Base-by-base conservation (phyloP, 352 stramenopile species). In the Pilasporangium apinafurcum region DNA sequence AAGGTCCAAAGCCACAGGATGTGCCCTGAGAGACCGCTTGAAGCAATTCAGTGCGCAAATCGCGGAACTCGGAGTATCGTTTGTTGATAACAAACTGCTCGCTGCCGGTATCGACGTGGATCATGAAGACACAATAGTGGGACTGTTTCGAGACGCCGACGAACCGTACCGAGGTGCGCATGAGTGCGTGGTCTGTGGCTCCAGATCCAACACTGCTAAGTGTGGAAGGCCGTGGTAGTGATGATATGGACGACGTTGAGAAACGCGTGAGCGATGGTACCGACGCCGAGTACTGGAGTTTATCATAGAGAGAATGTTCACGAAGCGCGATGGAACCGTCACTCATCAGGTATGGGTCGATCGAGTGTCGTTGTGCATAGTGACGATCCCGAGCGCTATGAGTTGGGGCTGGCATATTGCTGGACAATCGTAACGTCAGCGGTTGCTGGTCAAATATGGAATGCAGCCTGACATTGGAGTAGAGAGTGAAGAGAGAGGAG, bases 41-140 rank as follows among this genome's bases (percentile, higher is more conserved):
- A 4, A 88, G 46, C 29, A 91, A 45, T 43, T 72, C 42, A 26
- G 56, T 48, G 13, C 75, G 71, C 13, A 91, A 68, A 13, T 64
- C 61, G 37, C 75, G 71, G 54, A 88, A 83, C 39, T 91, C 68
- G 29, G 73, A 87, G 59, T 59, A 91, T 38, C 79, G 68, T 59
- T 81, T 84, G 39, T 73, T 51, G 14, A 89, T 24, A 21, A 80
- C 56, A 33, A 75, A 86, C 21, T 68, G 55, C 36, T 78, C 68
- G 13, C 42, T 42, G 21, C 61, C 62, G 16, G 73, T 81, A 40
- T 79, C 56, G 16, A 91, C 68, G 10, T 85, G 59, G 37, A 88
- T 21, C 31, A 56, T 47, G 56, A 74, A 91, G 13, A 61, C 60
- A 35, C 66, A 79, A 57, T 86, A 69, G 35, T 53, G 49, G 37